A percentile compares a stretch with the other conserved stretches of the same genome.
These are phyloP conservation scores for Hibiscus tridactylites DNA, from an alignment of 345 rosid species.

Conservation along the genomic window DNA sequence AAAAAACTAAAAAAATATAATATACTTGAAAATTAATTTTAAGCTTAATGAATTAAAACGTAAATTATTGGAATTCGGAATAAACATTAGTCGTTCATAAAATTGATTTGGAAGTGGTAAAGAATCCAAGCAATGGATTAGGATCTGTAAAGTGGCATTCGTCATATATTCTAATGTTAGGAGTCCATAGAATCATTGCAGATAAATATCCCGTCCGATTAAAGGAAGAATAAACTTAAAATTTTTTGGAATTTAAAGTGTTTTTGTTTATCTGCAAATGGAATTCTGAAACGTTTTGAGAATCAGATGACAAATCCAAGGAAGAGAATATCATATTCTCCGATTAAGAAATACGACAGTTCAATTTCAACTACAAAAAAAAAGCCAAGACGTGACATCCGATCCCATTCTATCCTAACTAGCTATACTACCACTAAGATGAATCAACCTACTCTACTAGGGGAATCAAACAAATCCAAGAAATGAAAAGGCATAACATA, in stretches of 20 bases:
- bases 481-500: not conserved
- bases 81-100: not conserved
- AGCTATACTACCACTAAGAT: not conserved
- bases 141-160: not conserved
- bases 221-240: not conserved
- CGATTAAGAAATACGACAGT: not conserved
- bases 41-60: not conserved
- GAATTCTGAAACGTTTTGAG: not conserved
- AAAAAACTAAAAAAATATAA: too few species aligned
- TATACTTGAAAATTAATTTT: too few species aligned
- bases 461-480: not conserved
- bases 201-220: not conserved
- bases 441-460: not conserved
- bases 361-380: not conserved
- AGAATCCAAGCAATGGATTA: not conserved
- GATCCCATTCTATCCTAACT: not conserved
- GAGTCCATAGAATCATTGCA: not conserved
- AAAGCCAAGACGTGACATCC: not conserved
- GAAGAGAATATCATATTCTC: not conserved
- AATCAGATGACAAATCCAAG: not conserved
- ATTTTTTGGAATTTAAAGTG: not conserved
- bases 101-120: not conserved
- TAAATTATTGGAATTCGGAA: not conserved
- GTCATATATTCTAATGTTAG: not conserved
- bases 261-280: not conserved